Conservation (phyloP, 345 rosid species). For the Salix brachista region DNA sequence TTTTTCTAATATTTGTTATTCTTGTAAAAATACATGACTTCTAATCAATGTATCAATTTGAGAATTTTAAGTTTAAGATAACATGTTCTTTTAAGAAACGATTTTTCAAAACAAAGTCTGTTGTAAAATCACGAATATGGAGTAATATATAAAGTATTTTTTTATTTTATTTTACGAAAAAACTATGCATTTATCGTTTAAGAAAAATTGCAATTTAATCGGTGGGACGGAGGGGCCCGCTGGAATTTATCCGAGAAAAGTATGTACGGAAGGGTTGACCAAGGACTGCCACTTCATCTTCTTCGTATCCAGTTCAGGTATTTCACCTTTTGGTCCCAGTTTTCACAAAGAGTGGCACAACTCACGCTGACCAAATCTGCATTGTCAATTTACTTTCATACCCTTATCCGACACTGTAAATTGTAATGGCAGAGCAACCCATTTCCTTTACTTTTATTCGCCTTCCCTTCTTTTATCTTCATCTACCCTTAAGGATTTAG, state of each 20-base stretch:
- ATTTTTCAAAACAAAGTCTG: no score
- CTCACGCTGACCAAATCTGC: conserved; percentile 27
- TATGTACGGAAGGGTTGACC: conserved; percentile 20
- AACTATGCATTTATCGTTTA: no score
- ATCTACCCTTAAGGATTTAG: no score
- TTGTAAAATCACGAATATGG: no score
- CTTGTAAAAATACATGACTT: no score
- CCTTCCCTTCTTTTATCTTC: neutral
- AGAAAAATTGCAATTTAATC: no score
- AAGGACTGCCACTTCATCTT: conserved; percentile 18
- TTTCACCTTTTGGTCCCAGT: conserved; percentile 4
- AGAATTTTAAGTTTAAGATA: no score
- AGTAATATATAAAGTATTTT: no score
- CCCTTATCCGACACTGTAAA: neutral
- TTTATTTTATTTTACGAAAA: no score
- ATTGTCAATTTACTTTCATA: neutral
- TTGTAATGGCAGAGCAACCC: neutral
- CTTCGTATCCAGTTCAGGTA: conserved; percentile 7
- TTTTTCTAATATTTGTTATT: no score
- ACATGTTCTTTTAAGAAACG: no score
- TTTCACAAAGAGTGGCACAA: conserved; percentile 29
- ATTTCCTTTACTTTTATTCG: neutral
- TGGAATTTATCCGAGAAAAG: neutral
- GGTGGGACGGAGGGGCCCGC: conserved; percentile 11
- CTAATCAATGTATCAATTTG: no score